Conservation (phyloP, 2,329 filamentous ascomycete genomes). For the Talaromyces sp. region DNA sequence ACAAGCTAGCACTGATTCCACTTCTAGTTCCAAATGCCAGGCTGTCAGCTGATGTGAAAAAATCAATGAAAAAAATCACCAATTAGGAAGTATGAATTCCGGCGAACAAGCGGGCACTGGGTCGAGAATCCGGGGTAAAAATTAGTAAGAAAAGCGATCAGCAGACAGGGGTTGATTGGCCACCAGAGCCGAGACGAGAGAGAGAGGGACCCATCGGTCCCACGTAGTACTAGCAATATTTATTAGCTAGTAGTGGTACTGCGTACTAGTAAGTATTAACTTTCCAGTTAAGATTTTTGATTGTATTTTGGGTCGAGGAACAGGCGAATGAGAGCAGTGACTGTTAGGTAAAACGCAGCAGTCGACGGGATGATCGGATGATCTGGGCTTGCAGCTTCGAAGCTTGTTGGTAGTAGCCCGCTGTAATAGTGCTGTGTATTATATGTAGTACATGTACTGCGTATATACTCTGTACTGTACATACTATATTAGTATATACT, state of each 20-base stretch:
- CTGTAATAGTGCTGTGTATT: no score
- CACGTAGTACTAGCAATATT: no score
- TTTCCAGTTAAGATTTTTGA: no score
- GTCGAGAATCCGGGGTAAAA: background rate
- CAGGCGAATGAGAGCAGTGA: conserved; percentile 2
- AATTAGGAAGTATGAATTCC: background rate
- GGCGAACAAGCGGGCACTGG: background rate
- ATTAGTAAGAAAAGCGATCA: background rate
- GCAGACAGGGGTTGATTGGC: background rate
- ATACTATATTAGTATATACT: no score
- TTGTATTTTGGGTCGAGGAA: background rate
- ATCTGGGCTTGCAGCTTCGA: background rate
- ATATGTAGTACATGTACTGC: no score
- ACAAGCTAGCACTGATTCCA: background rate
- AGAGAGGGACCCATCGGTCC: background rate
- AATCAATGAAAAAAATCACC: background rate
- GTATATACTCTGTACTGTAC: no score
- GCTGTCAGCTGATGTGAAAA: background rate
- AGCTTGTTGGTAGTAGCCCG: no score
- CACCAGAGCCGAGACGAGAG: background rate
- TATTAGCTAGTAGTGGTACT: no score
- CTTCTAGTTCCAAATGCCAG: no score
- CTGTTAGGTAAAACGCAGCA: conserved; percentile 6
- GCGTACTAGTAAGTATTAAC: no score
- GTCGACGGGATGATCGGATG: background rate